Evolutionary conservation across 2,329 filamentous ascomycete species (phyloP).

Genomic region (Fusarium albosuccineum): DNA sequence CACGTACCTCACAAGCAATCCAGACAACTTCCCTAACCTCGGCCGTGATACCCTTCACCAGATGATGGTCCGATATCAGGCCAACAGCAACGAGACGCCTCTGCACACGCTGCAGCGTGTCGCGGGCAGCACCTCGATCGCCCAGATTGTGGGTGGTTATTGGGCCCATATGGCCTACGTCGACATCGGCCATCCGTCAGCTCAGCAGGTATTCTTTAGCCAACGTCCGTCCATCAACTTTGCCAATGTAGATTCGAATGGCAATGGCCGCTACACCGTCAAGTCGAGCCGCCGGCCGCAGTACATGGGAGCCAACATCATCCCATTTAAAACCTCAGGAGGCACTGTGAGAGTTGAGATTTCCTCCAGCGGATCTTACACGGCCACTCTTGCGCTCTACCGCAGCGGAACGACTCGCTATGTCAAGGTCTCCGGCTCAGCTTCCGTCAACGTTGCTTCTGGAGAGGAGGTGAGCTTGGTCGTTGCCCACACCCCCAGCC

Average conservation of each 20-base stretch:
- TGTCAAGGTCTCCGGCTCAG: slow-evolving; percentile 52
- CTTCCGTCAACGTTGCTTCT: slow-evolving; percentile 49
- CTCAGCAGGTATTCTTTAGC: slow-evolving; percentile 52
- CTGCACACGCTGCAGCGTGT: slow-evolving; percentile 60
- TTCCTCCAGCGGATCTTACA: slow-evolving; percentile 52
- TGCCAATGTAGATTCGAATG: slow-evolving; percentile 56
- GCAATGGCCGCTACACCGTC: slow-evolving; percentile 55
- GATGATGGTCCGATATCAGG: slow-evolving; percentile 58
- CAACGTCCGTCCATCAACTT: slow-evolving; percentile 56
- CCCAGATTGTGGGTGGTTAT: slow-evolving; percentile 60
- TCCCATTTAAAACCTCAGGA: slow-evolving; percentile 55
- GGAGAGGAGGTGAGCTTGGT: slow-evolving; percentile 60
- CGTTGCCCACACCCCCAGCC: slow-evolving; percentile 60
- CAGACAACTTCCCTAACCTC: slow-evolving; percentile 56
- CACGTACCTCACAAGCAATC: slow-evolving; percentile 61
- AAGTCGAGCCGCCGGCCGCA: slow-evolving; percentile 58
- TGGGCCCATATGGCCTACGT: slow-evolving; percentile 66
- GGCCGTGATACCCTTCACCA: slow-evolving; percentile 57
- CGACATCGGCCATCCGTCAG: slow-evolving; percentile 61
- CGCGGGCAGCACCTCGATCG: slow-evolving; percentile 47
- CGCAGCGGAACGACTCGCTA: slow-evolving; percentile 52
- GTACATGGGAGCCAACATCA: slow-evolving; percentile 64
- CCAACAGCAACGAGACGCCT: slow-evolving; percentile 62
- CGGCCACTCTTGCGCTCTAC: slow-evolving; percentile 56
- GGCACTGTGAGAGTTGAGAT: slow-evolving; percentile 48